Evolutionary conservation across 257 asterid species (phyloP).

Genomic region (Fraxinus anomala): DNA sequence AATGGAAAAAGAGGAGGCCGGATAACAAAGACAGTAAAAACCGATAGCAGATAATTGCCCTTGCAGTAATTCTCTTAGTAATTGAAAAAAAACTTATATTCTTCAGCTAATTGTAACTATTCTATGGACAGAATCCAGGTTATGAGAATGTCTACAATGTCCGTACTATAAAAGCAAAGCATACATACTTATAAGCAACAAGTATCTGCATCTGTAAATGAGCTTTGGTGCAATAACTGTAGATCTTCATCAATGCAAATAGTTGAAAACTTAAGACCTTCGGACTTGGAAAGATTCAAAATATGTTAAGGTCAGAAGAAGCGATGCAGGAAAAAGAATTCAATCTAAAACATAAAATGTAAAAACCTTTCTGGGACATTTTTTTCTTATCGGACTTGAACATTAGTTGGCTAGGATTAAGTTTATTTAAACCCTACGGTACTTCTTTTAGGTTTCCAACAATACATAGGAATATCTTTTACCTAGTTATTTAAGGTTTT

Average conservation of each 20-base stretch:
- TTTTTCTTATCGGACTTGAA: background rate
- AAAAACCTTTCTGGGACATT: background rate
- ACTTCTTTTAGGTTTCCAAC: background rate
- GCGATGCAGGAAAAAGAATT: background rate
- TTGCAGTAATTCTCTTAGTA: too few species aligned
- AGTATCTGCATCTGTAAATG: background rate
- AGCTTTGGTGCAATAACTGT: background rate
- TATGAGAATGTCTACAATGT: background rate
- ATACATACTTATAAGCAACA: background rate
- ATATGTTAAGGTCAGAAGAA: background rate
- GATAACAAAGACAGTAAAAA: background rate
- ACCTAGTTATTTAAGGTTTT: conserved; percentile 1
- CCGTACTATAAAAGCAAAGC: conserved; percentile 3
- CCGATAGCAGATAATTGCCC: conserved; percentile 9
- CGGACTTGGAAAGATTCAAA: background rate
- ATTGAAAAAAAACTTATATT: background rate
- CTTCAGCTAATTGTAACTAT: background rate
- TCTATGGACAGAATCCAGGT: background rate
- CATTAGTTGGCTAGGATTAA: background rate
- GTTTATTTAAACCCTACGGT: background rate
- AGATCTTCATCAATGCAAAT: background rate
- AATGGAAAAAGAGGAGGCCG: background rate
- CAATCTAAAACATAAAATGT: too few species aligned
- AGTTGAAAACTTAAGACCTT: background rate
- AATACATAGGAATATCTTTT: background rate